Conservation (phyloP, 2,329 filamentous ascomycete genomes). For the Stemphylium vesicarium region DNA sequence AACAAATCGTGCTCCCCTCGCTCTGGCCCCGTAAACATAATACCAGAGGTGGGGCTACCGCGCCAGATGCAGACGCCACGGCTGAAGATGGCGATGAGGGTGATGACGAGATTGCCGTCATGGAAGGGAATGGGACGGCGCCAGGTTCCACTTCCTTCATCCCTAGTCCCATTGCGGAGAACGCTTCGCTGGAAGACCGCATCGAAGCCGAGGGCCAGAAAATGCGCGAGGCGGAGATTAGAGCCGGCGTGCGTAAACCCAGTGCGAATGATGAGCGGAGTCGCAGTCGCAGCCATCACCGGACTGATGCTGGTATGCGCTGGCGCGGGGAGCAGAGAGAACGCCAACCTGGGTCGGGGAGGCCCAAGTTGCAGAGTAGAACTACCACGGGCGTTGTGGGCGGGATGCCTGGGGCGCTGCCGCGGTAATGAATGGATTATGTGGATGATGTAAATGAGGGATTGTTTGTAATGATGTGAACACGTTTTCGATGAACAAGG, state of each 20-base stretch:
- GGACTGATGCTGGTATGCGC: slow-evolving; percentile 29
- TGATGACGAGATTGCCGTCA: slow-evolving; percentile 19
- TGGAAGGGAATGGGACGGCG: slow-evolving; percentile 16
- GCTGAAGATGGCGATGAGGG: slow-evolving; percentile 48
- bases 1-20: slow-evolving; percentile 82
- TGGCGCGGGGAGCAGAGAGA: slow-evolving; percentile 32
- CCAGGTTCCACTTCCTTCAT: slow-evolving; percentile 12
- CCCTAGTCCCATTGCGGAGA: slow-evolving; percentile 13
- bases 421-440: slow-evolving; percentile 17
- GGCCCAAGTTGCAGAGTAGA: slow-evolving; percentile 18
- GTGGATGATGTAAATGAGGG: not conserved
- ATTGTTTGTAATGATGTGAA: not conserved
- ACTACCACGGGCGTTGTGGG: slow-evolving; percentile 31
- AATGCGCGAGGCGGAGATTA: slow-evolving; percentile 46
- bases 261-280: not conserved
- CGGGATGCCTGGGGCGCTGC: slow-evolving; percentile 43
- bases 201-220: slow-evolving; percentile 47
- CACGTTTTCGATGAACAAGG: too few relatives aligned
- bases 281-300: slow-evolving; percentile 11
- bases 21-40: slow-evolving; percentile 87
- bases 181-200: slow-evolving; percentile 37
- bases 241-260: slow-evolving; percentile 37
- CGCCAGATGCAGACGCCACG: slow-evolving; percentile 40
- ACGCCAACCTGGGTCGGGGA: slow-evolving; percentile 6
- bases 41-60: slow-evolving; percentile 72